Percentiles rank a stretch among this genome's conserved stretches.
Evolutionary conservation across 2,329 filamentous ascomycete species (phyloP).

Genomic region (Coniella vitis): DNA sequence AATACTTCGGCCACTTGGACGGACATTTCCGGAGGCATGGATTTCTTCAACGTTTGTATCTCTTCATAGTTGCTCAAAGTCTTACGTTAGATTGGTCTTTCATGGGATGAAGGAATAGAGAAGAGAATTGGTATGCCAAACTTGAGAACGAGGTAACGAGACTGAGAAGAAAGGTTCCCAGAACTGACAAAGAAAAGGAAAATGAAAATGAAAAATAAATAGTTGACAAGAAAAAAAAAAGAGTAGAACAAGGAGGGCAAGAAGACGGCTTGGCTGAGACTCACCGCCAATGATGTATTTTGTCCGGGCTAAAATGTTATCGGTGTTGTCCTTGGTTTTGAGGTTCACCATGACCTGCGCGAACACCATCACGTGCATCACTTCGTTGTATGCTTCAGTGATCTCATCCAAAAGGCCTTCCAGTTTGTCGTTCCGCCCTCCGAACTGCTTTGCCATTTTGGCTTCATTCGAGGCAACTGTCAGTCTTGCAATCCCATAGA

Average conservation of each 20-base stretch:
- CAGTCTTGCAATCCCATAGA: too few relatives aligned
- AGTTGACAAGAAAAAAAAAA: too few relatives aligned
- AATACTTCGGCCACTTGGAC: background rate
- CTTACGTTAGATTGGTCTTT: background rate
- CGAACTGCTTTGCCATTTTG: background rate
- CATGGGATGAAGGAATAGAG: too few relatives aligned
- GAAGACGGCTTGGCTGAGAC: too few relatives aligned
- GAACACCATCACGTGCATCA: background rate
- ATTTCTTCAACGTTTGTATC: background rate
- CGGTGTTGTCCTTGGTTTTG: background rate
- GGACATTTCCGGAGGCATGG: background rate
- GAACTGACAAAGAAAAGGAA: too few relatives aligned
- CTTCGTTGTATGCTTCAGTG: background rate
- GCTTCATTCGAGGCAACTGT: background rate
- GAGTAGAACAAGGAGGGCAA: too few relatives aligned
- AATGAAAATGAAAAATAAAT: too few relatives aligned
- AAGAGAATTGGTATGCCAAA: too few relatives aligned
- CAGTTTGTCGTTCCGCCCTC: background rate
- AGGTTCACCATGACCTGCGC: background rate
- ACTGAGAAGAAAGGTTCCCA: too few relatives aligned
- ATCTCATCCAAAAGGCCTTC: background rate
- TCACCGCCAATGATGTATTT: too few relatives aligned
- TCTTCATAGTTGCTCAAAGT: background rate
- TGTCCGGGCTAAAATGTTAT: background rate
- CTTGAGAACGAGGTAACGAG: too few relatives aligned